These are phyloP conservation scores for Ilyonectria robusta DNA, from an alignment of 2,329 filamentous ascomycete genomes.

Conservation along the genomic window DNA sequence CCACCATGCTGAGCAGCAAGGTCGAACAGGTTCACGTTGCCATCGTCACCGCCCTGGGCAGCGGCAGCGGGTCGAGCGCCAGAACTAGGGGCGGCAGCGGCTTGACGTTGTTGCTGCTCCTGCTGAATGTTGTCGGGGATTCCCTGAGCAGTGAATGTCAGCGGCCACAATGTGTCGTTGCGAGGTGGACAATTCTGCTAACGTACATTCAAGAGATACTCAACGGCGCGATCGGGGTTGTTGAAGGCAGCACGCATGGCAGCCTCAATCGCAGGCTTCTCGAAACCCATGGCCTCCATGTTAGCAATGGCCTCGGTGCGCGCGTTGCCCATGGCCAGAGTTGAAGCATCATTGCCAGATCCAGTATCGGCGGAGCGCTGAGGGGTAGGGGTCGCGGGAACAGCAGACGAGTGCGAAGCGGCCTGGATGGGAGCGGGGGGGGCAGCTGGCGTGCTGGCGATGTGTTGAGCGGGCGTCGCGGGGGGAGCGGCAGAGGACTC, in stretches of 20 bases:
- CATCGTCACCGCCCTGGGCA: slow-evolving; percentile 69
- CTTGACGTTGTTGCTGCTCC: slow-evolving; percentile 71
- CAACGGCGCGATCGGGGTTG: slow-evolving; percentile 97
- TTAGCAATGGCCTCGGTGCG: slow-evolving; percentile 86
- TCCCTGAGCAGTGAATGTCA: slow-evolving; percentile 68
- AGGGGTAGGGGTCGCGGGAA: slow-evolving; percentile 69
- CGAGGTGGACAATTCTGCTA: not conserved
- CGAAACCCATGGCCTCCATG: slow-evolving; percentile 98
- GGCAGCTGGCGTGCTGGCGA: slow-evolving; percentile 74
- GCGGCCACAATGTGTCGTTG: slow-evolving; percentile 11
- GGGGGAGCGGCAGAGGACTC: slow-evolving; percentile 71
- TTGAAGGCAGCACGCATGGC: slow-evolving; percentile 97
- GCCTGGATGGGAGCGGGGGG: slow-evolving; percentile 58
- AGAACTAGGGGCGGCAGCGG: slow-evolving; percentile 49
- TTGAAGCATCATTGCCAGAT: slow-evolving; percentile 71
- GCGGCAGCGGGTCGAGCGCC: slow-evolving; percentile 56
- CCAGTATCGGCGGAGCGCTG: slow-evolving; percentile 57
- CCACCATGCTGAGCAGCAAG: slow-evolving; percentile 84
- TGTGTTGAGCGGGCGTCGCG: slow-evolving; percentile 68
- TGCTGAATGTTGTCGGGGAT: slow-evolving; percentile 89
- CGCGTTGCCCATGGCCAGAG: slow-evolving; percentile 88
- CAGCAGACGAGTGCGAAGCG: slow-evolving; percentile 63
- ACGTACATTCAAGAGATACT: slow-evolving; percentile 90
- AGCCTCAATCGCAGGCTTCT: slow-evolving; percentile 87
- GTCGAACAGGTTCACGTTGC: slow-evolving; percentile 90